Base-by-base conservation (phyloP, 148 eudicot genomes). In the Spergularia bocconei region DNA sequence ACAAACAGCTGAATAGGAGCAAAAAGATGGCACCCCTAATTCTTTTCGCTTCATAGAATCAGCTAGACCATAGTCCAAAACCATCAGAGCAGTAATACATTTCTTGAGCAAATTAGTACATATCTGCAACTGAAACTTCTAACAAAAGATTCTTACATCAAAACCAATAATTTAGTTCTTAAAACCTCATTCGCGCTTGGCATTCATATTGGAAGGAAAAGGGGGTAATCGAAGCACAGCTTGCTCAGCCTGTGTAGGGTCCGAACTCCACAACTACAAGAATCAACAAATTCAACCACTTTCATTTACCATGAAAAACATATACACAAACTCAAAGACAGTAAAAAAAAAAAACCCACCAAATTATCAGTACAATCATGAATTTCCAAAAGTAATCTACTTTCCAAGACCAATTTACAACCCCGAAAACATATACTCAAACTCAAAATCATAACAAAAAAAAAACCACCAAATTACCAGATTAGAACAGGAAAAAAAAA, bases 221-320 rank as follows among this genome's bases (percentile, higher is more conserved):
- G 91, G 86, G 44, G 98, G 96, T 84, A 92, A 82, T n/a, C 96
- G 85, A 56, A 92, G 91, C 81, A 90, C 90, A 44, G 98, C 98
- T 90, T 92, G 96, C 80, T 92, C 96, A 0, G 91, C 85, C 79
- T 90, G 96, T 20, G 83, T 89, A 59, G 98, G 98, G 78, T 92
- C 96, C 1, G 98, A 92, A 74, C 96, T 87, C 88, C 90, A 81
- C 71, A 91, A 83, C 94, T 91, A 63, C 77, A 47, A 55, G 72
- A 17, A 29, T n/a, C 36, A 64, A 75, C 11, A 47, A 56, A 60
- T 59, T n/a, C 59, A 64, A 39, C 7, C 21, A 38, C 2, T 39
- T 63, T 38, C 10, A 64, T 16, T 39, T 64, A 23, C 50, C 25
- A 38, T 29, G 36, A 38, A 5, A 39, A 9, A 17, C 13, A 64